Evolutionary conservation across 2,329 filamentous ascomycete species (phyloP), one percentile per base, ranked within the genome.

Genomic region (Pseudonectria buxi): DNA sequence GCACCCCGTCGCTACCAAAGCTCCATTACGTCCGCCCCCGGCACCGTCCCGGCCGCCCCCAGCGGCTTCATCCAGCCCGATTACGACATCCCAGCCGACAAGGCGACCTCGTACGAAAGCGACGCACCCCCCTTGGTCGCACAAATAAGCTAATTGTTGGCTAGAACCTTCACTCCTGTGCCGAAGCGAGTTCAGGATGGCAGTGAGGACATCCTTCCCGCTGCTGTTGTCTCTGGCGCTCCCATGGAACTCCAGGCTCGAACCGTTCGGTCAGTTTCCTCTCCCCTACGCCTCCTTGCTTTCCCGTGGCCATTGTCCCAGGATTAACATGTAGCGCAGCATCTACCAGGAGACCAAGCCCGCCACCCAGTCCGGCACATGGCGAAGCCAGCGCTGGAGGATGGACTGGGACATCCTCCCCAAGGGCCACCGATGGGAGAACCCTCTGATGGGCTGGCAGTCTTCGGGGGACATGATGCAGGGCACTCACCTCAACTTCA

Each of bases 371-470:
- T 96, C 90, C 24, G 90, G 92, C 46, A 76, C 79, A 53, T 95
- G 86, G 84, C 81, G 86, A 58, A 69, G 76, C 37, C 78, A 85
- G 58, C 77, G 83, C 56, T 98, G 92, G 92, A 83, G 89, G 33
- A 94, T 98, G 88, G 92, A 98, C 63, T 98, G 92, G 92, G 92
- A 98, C 61, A 79, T 94, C 32, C 73, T 96, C 24, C 67, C 74
- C 53, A 95, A 94, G 69, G 92, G 92, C 43, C 86, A 95, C 65
- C 78, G 92, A 53, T 98, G 92, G 94, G 92, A 98, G 71, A 98
- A 98, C 67, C 86, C 84, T 30, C 67, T 98, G 61, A 98, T 98
- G 78, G 92, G 92, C 42, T 98, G 94, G 94, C 89, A 95, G 61
- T 96, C 90, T 15, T 94, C 88, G 13, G 90, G 76, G 37, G 92